These are phyloP conservation scores for Apiospora pterosperma DNA, from an alignment of 2,329 filamentous ascomycete species.

Conservation along the genomic window DNA sequence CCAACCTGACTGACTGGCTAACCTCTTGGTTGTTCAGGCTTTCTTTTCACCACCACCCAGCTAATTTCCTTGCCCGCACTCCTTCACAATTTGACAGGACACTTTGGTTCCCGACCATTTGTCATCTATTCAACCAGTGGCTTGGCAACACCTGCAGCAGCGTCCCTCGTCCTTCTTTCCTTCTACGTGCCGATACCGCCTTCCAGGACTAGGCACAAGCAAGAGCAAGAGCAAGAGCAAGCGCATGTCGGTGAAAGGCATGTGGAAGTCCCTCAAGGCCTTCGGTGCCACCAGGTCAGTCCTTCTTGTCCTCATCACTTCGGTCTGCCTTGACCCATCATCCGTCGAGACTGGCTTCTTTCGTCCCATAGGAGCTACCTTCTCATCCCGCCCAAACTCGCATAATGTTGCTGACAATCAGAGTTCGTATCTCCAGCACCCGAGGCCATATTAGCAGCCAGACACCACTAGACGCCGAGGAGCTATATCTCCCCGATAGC, in stretches of 20 bases:
- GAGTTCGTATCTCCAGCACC: background rate
- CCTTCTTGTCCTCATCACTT: background rate
- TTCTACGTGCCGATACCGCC: background rate
- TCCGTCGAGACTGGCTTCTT: background rate
- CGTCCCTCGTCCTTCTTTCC: background rate
- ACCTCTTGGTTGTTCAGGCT: background rate
- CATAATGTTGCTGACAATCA: background rate
- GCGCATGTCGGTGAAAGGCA: background rate
- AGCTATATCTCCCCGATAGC: slow-evolving; percentile 14
- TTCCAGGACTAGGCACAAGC: background rate
- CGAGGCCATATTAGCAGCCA: background rate
- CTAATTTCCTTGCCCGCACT: background rate
- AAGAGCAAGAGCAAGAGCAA: background rate
- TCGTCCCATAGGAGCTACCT: background rate
- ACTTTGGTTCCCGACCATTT: background rate
- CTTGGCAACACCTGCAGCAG: background rate
- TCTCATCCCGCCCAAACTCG: too few species aligned
- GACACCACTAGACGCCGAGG: background rate
- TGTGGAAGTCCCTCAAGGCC: slow-evolving; percentile 8
- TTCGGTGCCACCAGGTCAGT: slow-evolving; percentile 8
- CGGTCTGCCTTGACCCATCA: background rate
- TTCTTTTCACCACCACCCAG: background rate
- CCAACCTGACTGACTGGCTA: too few species aligned
- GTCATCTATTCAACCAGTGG: background rate
- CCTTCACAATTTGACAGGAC: background rate